Percentiles rank a stretch among this genome's conserved stretches.
phyloP scores from a whole-genome alignment of 108 stramenopile species.

The Aureococcus anophagefferens region DNA sequence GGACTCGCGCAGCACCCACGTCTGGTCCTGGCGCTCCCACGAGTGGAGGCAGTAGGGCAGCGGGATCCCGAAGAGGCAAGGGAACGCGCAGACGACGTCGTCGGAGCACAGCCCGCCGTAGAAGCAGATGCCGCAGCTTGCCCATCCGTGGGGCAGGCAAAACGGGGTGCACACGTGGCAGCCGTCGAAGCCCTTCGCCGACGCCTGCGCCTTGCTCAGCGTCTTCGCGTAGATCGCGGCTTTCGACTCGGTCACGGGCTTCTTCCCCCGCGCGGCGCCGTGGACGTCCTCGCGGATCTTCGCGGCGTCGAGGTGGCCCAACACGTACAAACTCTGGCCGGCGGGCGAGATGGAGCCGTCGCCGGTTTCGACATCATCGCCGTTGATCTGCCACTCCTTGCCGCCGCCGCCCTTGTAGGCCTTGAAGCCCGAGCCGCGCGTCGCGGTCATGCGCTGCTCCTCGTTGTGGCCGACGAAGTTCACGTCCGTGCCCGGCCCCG shows the following conservation, averaged over 20 bases:
- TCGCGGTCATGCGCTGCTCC: constrained; percentile 30
- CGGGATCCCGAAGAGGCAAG: too few species aligned
- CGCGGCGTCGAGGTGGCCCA: constrained; percentile 74
- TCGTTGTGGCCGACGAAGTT: too few species aligned
- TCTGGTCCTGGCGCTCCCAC: too few species aligned
- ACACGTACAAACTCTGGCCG: constrained; percentile 37
- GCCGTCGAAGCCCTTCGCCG: constrained; percentile 93
- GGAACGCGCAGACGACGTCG: constrained; percentile 69
- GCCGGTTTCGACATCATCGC: constrained; percentile 67
- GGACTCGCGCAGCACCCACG: too few species aligned
- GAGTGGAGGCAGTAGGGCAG: too few species aligned
- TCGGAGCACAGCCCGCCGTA: constrained; percentile 53
- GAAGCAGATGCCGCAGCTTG: constrained; percentile 93
- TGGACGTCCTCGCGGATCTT: constrained; percentile 93
- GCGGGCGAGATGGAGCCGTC: constrained; percentile 32
- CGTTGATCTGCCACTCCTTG: constrained; percentile 60
- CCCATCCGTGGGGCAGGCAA: constrained; percentile 84
- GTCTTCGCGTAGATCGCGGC: too few species aligned
- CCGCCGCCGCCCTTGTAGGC: constrained; percentile 28
- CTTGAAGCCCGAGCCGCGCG: constrained; percentile 6
- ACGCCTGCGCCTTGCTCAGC: constrained; percentile 96
- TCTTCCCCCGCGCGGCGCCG: constrained; percentile 94
- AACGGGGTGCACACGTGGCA: constrained; percentile 81
- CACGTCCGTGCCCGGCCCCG: too few species aligned
- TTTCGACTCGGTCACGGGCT: constrained; percentile 93